Conservation (phyloP, 2,329 filamentous ascomycete genomes). For the Colletotrichum karsti region DNA sequence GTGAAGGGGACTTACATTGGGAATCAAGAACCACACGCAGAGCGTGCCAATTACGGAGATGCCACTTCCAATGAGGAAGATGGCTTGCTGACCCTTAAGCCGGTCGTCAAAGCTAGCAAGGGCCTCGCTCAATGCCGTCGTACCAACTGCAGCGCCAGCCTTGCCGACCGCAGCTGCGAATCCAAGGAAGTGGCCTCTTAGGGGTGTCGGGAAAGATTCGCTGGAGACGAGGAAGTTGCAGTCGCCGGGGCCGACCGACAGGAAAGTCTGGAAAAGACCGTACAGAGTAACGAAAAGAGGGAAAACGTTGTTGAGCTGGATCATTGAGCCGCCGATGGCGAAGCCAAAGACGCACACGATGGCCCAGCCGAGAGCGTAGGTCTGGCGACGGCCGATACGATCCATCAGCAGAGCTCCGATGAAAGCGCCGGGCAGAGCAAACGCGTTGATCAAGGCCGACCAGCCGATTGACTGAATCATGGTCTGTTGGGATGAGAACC, state of each 20-base stretch:
- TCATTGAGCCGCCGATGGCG: conserved; percentile 57
- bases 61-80: conserved; percentile 37
- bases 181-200: conserved; percentile 59
- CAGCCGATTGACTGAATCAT: conserved; percentile 35
- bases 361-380: conserved; percentile 33
- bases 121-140: conserved; percentile 33
- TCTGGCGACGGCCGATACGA: conserved; percentile 34
- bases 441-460: conserved; percentile 35
- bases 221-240: conserved; percentile 58
- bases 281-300: conserved; percentile 61
- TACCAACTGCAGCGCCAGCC: conserved; percentile 59
- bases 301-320: conserved; percentile 52
- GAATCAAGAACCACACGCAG: conserved; percentile 37
- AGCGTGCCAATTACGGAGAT: conserved; percentile 35
- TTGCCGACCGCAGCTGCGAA: conserved; percentile 60
- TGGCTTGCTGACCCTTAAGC: conserved; percentile 34
- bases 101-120: conserved; percentile 29
- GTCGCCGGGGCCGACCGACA: conserved; percentile 56
- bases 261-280: conserved; percentile 56
- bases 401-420: conserved; percentile 34
- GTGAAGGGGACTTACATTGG: conserved; percentile 16
- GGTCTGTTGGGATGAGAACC: conserved; percentile 31
- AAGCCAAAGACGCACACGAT: conserved; percentile 49
- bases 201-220: conserved; percentile 58
- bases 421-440: conserved; percentile 35